Base-by-base conservation (phyloP, 2,329 filamentous ascomycete species). In the Fusarium napiforme region DNA sequence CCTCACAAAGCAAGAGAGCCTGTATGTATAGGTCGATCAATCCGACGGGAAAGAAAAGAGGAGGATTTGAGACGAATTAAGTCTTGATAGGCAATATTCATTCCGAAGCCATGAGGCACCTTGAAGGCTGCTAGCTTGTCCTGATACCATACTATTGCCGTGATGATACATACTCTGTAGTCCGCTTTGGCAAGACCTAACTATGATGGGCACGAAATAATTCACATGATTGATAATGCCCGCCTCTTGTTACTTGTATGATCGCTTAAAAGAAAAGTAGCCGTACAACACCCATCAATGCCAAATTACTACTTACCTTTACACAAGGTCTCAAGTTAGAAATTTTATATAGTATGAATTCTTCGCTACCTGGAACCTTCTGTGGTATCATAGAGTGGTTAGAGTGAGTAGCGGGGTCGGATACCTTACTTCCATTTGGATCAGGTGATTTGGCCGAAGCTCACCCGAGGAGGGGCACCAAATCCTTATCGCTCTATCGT, bases 401-500 rank as follows among this genome's bases (percentile, higher is more conserved):
- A 6, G 21, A 30, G 39, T 40, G 19, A 21, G 21, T 21, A 40
- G 39, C 39, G 39, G 21, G 50, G 36, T 40, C 23, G 15, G 50
- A 42, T 15, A 55, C 34, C 9, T 37, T 15, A 55, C 34, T 12
- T 37, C 34, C 15, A 34, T 34, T 36, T 36, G 34, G 34, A 16
- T 36, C 37, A 23, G 18, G 15, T 21, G 12, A 9, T 34, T 47
- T 50, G 30, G 39, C 81, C 79, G 78, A 77, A 56, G 58, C 77
- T 80, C 74, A 74, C 23, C 77, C 78, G 80, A 74, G 61, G 81
- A 82, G 80, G 79, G 82, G 81, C 81, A 82, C 49, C 12, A 39
- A 30, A 62, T 72, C 60, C 78, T 82, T 84, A 84, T 84, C 83
- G 65, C 50, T 67, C 80, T 84, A 84, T 84, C 82, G 50, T 42